phyloP scores from a whole-genome alignment of 1,284 basidiomycete genomes.

The Cryptococcus hybrid region DNA sequence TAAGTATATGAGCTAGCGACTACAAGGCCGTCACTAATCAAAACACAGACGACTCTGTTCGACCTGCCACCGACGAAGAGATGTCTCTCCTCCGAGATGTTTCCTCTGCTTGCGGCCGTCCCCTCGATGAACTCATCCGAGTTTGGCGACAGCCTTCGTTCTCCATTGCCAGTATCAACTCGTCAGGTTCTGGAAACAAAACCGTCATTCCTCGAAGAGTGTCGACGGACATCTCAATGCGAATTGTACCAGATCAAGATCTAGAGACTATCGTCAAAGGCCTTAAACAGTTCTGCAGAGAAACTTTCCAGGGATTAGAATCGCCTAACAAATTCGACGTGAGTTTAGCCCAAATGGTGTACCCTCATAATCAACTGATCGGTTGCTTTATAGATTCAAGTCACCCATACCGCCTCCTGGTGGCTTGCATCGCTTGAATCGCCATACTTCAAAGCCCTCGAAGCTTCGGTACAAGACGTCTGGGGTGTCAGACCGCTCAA shows the following conservation, averaged over 20 bases:
- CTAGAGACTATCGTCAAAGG: conserved; percentile 65
- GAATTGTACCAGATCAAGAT: conserved; percentile 86
- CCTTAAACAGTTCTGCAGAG: conserved; percentile 61
- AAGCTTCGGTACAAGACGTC: conserved; percentile 74
- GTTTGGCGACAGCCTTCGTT: conserved; percentile 62
- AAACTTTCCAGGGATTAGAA: conserved; percentile 61
- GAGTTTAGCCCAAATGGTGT: conserved; percentile 12
- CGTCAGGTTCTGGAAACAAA: conserved; percentile 42
- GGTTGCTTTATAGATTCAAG: conserved; percentile 58
- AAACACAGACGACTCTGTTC: conserved; percentile 68
- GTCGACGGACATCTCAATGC: conserved; percentile 75
- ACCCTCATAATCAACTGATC: background rate
- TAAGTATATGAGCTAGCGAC: conserved; percentile 49
- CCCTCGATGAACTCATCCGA: conserved; percentile 65
- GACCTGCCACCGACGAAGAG: conserved; percentile 65
- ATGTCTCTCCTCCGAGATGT: conserved; percentile 65
- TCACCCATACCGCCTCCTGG: conserved; percentile 89
- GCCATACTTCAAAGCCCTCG: conserved; percentile 78
- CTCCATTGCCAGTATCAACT: conserved; percentile 45
- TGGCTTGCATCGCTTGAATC: conserved; percentile 87
- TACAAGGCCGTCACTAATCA: background rate
- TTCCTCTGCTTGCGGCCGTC: conserved; percentile 61
- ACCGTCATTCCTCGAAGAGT: conserved; percentile 85
- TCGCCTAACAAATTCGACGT: conserved; percentile 74
- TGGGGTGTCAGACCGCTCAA: conserved; percentile 81